Percentiles rank a stretch among this genome's conserved stretches.
phyloP scores from a whole-genome alignment of 2,329 filamentous ascomycete species.

The Talaromyces albobiverticillius region DNA sequence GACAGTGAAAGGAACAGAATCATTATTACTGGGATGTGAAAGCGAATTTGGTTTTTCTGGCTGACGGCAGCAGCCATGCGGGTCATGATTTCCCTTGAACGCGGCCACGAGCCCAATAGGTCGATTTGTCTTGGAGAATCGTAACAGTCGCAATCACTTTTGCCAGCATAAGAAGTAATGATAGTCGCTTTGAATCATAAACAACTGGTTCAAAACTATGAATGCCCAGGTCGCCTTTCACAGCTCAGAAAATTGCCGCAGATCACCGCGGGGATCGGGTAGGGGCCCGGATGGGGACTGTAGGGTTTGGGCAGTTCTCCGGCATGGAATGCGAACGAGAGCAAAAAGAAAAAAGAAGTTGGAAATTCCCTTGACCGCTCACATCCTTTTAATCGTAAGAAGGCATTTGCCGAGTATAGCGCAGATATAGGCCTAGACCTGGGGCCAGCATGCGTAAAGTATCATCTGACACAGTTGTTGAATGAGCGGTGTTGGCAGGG shows the following conservation, averaged over 20 bases:
- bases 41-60: constrained; percentile 17
- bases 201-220: not conserved
- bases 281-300: not conserved
- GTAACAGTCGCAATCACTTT: not conserved
- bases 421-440: not conserved
- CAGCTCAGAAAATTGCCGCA: constrained; percentile 6
- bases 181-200: not conserved
- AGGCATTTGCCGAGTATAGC: not conserved
- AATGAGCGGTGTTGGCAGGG: not conserved
- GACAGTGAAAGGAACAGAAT: constrained; percentile 1
- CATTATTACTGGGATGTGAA: constrained; percentile 26
- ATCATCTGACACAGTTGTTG: constrained; percentile 6
- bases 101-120: not conserved
- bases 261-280: constrained; percentile 1
- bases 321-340: not conserved
- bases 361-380: not conserved
- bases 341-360: not conserved
- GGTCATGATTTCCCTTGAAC: constrained; percentile 8
- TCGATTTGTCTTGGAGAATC: not conserved
- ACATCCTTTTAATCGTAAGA: not conserved
- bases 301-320: not conserved
- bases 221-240: not conserved
- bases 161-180: not conserved
- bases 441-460: not conserved
- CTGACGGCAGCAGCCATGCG: constrained; percentile 7